Evolutionary conservation across 2,329 filamentous ascomycete genomes (phyloP), one percentile per base, ranked within the genome.

Genomic region (Phaeosphaeriaceae sp.): DNA sequence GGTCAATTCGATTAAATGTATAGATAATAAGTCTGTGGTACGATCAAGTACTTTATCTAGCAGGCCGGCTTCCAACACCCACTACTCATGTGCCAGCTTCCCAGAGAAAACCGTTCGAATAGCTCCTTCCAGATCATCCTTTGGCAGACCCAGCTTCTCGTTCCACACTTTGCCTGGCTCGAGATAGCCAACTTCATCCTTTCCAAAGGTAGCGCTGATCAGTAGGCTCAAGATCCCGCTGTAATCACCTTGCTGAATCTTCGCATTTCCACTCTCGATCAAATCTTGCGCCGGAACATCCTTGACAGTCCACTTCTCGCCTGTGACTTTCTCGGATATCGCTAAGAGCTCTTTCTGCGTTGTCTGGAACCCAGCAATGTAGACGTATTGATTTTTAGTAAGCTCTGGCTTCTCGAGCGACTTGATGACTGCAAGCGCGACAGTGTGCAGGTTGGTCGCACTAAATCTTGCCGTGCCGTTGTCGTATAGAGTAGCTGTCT

Each of bases 321-420:
- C 83, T 0, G 84, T 85, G 11, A 81, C 75, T 56, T 83, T 81
- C 73, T 91, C 85, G 2, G 85, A 75, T 0, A 81, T 70, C 13
- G 77, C 73, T 1, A 90, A 69, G 1, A 91, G 74, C 62, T 89
- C 80, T 19, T 85, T 85, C 73, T 89, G 87, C 1, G 84, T 83
- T 0, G 84, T 82, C 28, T 82, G 82, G 64, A 89, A 86, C 0
- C 84, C 87, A 2, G 85, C 82, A 17, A 89, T 76, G 52, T 81
- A 82, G 28, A 91, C 72, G 70, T 87, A 86, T 60, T 84, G 80
- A 71, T 90, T 90, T 35, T 80, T 82, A 0, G 86, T 89, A 57
- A 81, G 75, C 1, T 81, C 79, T 0, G 83, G 80, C 74, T 81
- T 67, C 77, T 78, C 68, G 17, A 90, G 73, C 23, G 86, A 77